Evolutionary conservation across 2,329 filamentous ascomycete genomes (phyloP), one percentile per base, ranked within the genome.

Genomic region (Penicillium sp.): DNA sequence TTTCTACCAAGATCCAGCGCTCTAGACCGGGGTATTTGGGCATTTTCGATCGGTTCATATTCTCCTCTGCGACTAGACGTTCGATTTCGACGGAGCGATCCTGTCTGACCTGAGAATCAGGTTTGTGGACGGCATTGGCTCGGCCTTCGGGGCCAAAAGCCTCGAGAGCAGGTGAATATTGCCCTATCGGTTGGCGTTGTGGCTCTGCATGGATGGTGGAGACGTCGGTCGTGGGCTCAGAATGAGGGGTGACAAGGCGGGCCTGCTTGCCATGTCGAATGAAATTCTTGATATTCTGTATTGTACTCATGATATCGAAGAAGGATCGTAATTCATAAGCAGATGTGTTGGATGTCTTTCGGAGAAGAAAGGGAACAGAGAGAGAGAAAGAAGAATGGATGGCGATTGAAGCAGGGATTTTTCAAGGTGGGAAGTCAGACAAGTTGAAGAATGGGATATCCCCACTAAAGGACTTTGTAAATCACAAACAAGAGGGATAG

Each of bases 251-350:
- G 58, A 80, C 78, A 57, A 76, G 77, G 59, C 88, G 86, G 61
- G 89, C 91, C 77, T 95, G 89, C 77, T 96, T 96, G 72, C 91
- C 91, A 77, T 96, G 91, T 59, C 91, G 87, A 73, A 97, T 93
- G 73, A 97, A 94, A 73, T 96, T 96, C 75, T 97, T 96, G 63
- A 96, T 81, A 68, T 93, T 93, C 75, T 96, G 91, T 75, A 96
- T 95, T 41, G 81, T 81, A 62, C 78, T 81, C 81, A 83, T 83
- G 64, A 39, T 64, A 26, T 17, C 26, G 19, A 28, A 42, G 12
- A 47, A 19, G 5, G 58, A 53, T 49, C 44, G 41, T 51, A 48
- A 33, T 38, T 44, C 40, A 22, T 40, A 15, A 53, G 35, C 10
- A 24, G 7, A 9, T 35, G 22, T 39, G 9, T 17, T 31, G 29